Percentiles rank a stretch among this genome's conserved stretches.
Conservation (phyloP, 75 land plant genomes). For the Selaginella moellendorffii region DNA sequence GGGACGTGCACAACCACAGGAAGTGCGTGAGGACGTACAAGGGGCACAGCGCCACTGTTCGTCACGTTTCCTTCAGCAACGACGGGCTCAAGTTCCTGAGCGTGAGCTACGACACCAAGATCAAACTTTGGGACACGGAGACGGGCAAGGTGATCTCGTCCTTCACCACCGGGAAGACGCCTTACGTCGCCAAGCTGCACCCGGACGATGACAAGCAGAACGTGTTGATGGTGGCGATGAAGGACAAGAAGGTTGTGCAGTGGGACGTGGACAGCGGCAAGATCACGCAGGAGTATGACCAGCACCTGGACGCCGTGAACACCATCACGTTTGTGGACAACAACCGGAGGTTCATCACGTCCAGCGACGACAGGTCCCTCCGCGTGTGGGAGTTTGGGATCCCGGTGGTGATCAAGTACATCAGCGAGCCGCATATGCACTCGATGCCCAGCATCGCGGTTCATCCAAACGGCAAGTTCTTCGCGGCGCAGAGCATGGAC, state of each 20-base stretch:
- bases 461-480: slow-evolving; percentile 83
- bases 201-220: slow-evolving; percentile 98
- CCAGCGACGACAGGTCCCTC: slow-evolving; percentile 89
- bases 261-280: slow-evolving; percentile 87
- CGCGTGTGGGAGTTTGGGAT: slow-evolving; percentile 97
- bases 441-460: slow-evolving; percentile 86
- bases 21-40: slow-evolving; percentile 95
- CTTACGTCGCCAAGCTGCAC: slow-evolving; percentile 84
- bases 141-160: slow-evolving; percentile 76
- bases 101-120: slow-evolving; percentile 58
- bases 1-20: slow-evolving; percentile 78
- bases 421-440: slow-evolving; percentile 97
- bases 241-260: slow-evolving; percentile 95
- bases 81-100: slow-evolving; percentile 80
- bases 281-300: slow-evolving; percentile 95
- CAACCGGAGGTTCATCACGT: slow-evolving; percentile 88
- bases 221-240: slow-evolving; percentile 84
- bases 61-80: slow-evolving; percentile 72
- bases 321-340: slow-evolving; percentile 91
- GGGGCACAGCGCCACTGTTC: slow-evolving; percentile 77
- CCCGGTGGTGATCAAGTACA: slow-evolving; percentile 92
- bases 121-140: slow-evolving; percentile 91
- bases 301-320: slow-evolving; percentile 90
- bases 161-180: slow-evolving; percentile 81
- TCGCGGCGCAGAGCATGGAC: slow-evolving; percentile 96